These are phyloP conservation scores for Naganishia liquefaciens DNA, from an alignment of 1,284 basidiomycete species.

Conservation along the genomic window DNA sequence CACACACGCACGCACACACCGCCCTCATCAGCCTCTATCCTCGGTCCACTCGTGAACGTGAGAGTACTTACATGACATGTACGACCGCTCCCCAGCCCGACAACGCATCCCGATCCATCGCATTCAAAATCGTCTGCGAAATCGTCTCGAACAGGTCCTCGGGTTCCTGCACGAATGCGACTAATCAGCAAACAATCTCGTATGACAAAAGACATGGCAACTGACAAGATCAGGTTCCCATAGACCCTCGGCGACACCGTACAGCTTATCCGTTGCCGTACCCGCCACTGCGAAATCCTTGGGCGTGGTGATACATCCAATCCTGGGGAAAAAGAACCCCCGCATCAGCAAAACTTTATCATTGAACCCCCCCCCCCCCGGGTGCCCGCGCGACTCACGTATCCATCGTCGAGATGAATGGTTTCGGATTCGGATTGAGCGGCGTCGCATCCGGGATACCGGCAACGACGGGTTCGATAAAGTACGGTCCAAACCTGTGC, in stretches of 20 bases:
- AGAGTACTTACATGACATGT: slow-evolving; percentile 80
- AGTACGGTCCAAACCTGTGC: slow-evolving; percentile 84
- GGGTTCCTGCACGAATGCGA: slow-evolving; percentile 63
- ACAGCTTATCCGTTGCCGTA: slow-evolving; percentile 89
- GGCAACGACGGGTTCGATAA: slow-evolving; percentile 95
- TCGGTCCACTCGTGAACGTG: not conserved
- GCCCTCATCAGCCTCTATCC: not conserved
- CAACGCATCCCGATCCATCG: slow-evolving; percentile 92
- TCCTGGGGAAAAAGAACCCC: slow-evolving; percentile 55
- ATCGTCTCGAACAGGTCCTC: slow-evolving; percentile 99
- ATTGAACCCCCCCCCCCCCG: too few species aligned
- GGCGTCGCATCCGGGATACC: slow-evolving; percentile 66
- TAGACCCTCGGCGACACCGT: slow-evolving; percentile 94
- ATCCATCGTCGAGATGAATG: slow-evolving; percentile 95
- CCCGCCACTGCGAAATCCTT: slow-evolving; percentile 95
- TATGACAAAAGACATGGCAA: slow-evolving; percentile 24
- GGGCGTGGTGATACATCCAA: slow-evolving; percentile 69
- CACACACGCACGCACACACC: too few species aligned
- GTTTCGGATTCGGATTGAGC: slow-evolving; percentile 73
- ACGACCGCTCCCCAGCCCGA: slow-evolving; percentile 97
- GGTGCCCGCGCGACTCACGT: slow-evolving; percentile 55
- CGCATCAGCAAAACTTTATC: too few species aligned
- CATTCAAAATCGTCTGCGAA: slow-evolving; percentile 91
- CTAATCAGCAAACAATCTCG: not conserved
- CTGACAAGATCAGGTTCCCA: slow-evolving; percentile 91